Percentiles rank a stretch among this genome's conserved stretches.
Evolutionary conservation across 305 asterid species (phyloP).

Genomic region (Lippia alba): DNA sequence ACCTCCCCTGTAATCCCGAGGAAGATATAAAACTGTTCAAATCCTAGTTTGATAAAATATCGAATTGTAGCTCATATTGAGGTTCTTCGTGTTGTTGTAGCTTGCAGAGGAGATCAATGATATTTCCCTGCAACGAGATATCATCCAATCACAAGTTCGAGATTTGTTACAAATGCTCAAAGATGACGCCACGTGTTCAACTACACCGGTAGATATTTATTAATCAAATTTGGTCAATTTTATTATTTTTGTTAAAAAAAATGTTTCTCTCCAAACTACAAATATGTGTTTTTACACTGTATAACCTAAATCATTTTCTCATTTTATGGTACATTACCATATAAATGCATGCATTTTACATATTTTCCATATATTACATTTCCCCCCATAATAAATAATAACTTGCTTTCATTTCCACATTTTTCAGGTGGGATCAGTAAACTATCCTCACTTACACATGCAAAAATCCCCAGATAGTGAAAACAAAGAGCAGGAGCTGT

Average conservation of each 20-base stretch:
- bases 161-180: slow-evolving; percentile 68
- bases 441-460: slow-evolving; percentile 71
- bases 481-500: slow-evolving; percentile 45
- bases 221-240: neutral
- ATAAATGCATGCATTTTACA: too few species aligned
- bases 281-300: too few species aligned
- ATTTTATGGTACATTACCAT: too few species aligned
- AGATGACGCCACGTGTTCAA: slow-evolving; percentile 51
- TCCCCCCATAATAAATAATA: neutral
- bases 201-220: slow-evolving; percentile 43
- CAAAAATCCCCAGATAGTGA: slow-evolving; percentile 55
- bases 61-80: slow-evolving; percentile 6
- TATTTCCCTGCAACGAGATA: slow-evolving; percentile 75
- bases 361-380: neutral
- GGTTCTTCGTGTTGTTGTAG: slow-evolving; percentile 44
- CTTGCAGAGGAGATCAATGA: slow-evolving; percentile 79
- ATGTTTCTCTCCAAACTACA: too few species aligned
- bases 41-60: neutral
- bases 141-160: slow-evolving; percentile 80
- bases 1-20: neutral
- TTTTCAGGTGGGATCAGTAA: slow-evolving; percentile 58
- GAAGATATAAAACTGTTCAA: too few species aligned
- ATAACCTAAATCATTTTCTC: too few species aligned
- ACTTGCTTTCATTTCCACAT: neutral
- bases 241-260: too few species aligned